These are phyloP conservation scores for Ustulina deusta DNA, from an alignment of 2,329 filamentous ascomycete species.

Conservation along the genomic window DNA sequence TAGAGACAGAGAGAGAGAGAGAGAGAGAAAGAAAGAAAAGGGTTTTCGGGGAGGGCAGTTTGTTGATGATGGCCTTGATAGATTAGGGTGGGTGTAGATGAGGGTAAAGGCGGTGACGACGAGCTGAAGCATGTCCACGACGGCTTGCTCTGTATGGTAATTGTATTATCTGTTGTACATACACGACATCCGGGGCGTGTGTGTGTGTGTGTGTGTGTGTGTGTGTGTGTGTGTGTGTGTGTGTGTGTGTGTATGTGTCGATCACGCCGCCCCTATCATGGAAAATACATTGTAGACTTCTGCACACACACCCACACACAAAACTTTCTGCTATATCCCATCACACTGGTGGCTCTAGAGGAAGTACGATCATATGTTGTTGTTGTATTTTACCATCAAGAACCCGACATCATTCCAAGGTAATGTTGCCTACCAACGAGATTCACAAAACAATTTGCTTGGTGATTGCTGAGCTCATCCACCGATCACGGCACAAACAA, in stretches of 20 bases:
- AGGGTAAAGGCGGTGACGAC: not conserved
- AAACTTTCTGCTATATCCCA: too few species aligned
- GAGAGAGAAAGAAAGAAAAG: not conserved
- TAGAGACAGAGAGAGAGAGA: not conserved
- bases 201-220: too few species aligned
- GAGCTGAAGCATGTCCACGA: not conserved
- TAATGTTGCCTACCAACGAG: too few species aligned
- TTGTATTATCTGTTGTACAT: conserved; percentile 25
- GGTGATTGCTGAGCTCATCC: too few species aligned
- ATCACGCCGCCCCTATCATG: not conserved
- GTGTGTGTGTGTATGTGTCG: too few species aligned
- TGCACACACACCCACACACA: not conserved
- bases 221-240: too few species aligned
- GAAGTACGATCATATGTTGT: too few species aligned
- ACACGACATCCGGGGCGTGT: too few species aligned
- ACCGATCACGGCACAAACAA: too few species aligned
- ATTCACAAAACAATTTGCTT: too few species aligned
- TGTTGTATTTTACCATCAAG: too few species aligned
- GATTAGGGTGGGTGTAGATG: not conserved
- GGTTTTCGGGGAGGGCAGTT: not conserved
- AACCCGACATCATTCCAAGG: not conserved
- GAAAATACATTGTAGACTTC: not conserved
- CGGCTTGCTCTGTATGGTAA: not conserved
- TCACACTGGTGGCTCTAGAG: too few species aligned
- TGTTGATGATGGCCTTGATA: not conserved